Percentiles rank a stretch among this genome's conserved stretches.
Evolutionary conservation across 2,329 filamentous ascomycete genomes (phyloP).

Genomic region (Pseudogymnoascus sp.): DNA sequence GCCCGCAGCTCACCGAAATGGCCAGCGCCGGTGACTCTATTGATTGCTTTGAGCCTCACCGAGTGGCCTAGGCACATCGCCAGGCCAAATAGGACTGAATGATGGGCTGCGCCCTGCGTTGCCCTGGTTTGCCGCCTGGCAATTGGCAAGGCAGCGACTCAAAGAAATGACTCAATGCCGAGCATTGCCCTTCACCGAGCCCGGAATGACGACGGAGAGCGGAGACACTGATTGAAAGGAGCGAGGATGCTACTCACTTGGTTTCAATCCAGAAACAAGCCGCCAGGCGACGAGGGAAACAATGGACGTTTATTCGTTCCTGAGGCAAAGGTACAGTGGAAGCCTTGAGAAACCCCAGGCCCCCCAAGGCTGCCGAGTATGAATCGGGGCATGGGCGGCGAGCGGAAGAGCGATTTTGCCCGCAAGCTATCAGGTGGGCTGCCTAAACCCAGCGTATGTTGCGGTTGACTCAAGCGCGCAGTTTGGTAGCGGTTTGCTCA

Average conservation of each 20-base stretch:
- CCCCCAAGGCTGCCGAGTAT: constrained; percentile 5
- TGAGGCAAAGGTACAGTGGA: constrained; percentile 5
- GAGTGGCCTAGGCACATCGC: background rate
- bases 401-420: background rate
- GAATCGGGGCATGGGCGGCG: constrained; percentile 6
- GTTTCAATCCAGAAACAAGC: constrained; percentile 7
- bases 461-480: constrained; percentile 7
- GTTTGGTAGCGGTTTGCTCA: constrained; percentile 4
- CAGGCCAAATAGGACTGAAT: background rate
- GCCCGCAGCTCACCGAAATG: background rate
- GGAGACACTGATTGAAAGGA: background rate
- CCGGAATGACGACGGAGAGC: background rate
- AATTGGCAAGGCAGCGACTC: constrained; percentile 5
- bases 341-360: constrained; percentile 3
- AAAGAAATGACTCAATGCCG: constrained; percentile 8
- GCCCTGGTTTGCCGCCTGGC: background rate
- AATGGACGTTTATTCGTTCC: constrained; percentile 8
- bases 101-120: background rate
- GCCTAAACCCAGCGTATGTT: constrained; percentile 1
- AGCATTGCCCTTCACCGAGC: background rate
- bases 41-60: constrained; percentile 5
- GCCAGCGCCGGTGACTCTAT: constrained; percentile 4
- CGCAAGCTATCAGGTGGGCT: constrained; percentile 3
- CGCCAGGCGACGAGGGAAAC: constrained; percentile 2
- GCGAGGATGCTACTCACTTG: constrained; percentile 5